Evolutionary conservation across 2,329 filamentous ascomycete genomes (phyloP).

Genomic region (Emydomyces testavorans): DNA sequence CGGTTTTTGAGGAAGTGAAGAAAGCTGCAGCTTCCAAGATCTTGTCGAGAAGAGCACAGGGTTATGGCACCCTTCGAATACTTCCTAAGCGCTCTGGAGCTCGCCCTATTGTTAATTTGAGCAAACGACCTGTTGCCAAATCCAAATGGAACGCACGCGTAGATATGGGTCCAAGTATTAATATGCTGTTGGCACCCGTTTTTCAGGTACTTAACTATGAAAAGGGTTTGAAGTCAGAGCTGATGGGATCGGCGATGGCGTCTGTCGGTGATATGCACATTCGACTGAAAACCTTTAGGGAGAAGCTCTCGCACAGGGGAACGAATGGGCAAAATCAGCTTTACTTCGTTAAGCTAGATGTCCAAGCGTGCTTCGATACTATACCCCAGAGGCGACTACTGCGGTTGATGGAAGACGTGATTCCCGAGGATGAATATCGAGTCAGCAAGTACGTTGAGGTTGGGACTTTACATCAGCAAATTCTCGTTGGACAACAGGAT

Average conservation of each 20-base stretch:
- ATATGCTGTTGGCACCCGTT: constrained; percentile 58
- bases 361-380: constrained; percentile 85
- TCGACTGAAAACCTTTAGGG: constrained; percentile 59
- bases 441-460: constrained; percentile 67
- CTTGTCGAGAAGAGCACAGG: constrained; percentile 53
- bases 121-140: constrained; percentile 45
- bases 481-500: constrained; percentile 9
- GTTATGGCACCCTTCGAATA: constrained; percentile 66
- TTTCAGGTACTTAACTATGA: constrained; percentile 70
- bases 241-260: constrained; percentile 68
- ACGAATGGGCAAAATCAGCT: constrained; percentile 31
- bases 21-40: constrained; percentile 45
- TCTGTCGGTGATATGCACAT: constrained; percentile 70
- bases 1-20: constrained; percentile 69
- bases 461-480: constrained; percentile 36
- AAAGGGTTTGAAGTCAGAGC: constrained; percentile 47
- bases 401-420: constrained; percentile 47
- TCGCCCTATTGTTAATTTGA: constrained; percentile 78
- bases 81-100: constrained; percentile 68
- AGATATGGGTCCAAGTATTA: constrained; percentile 55
- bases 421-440: constrained; percentile 53
- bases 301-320: background rate
- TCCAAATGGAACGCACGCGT: constrained; percentile 38
- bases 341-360: constrained; percentile 88
- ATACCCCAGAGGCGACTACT: constrained; percentile 74